Percentiles rank a stretch among this genome's conserved stretches.
These are phyloP conservation scores for Fibroporia radiculosa DNA, from an alignment of 768 basidiomycete genomes.

Conservation along the genomic window DNA sequence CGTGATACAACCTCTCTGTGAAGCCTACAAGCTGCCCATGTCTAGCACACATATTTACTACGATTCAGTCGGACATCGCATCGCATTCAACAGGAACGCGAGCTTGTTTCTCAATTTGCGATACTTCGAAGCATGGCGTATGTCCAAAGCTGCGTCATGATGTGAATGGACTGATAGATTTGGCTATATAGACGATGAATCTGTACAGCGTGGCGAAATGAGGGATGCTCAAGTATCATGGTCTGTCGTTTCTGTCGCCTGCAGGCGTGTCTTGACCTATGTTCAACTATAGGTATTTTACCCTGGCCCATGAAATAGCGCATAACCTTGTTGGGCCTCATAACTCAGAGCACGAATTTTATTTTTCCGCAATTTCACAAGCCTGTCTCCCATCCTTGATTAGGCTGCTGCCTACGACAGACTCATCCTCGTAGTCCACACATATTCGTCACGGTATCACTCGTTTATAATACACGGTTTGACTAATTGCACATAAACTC, in stretches of 20 bases:
- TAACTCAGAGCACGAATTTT: slow-evolving; percentile 91
- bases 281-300: slow-evolving; percentile 72
- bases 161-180: not conserved
- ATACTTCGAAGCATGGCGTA: slow-evolving; percentile 84
- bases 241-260: slow-evolving; percentile 28
- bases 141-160: slow-evolving; percentile 28
- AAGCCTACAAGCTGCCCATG: slow-evolving; percentile 67
- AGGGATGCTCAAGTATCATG: slow-evolving; percentile 75
- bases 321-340: slow-evolving; percentile 86
- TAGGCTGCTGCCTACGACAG: slow-evolving; percentile 6
- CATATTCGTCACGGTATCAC: too few species aligned
- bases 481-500: too few species aligned
- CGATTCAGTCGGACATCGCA: slow-evolving; percentile 70
- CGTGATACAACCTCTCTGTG: slow-evolving; percentile 55
- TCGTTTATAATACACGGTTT: too few species aligned
- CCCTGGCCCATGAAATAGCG: slow-evolving; percentile 87
- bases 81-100: slow-evolving; percentile 90
- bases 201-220: slow-evolving; percentile 46
- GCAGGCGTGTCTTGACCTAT: not conserved
- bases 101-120: slow-evolving; percentile 85
- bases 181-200: slow-evolving; percentile 52
- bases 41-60: slow-evolving; percentile 81
- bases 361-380: slow-evolving; percentile 87
- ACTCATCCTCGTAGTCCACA: too few species aligned
- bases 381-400: slow-evolving; percentile 32